phyloP scores from a whole-genome alignment of 805 yeast species.

The Alloascoidea hylecoeti region DNA sequence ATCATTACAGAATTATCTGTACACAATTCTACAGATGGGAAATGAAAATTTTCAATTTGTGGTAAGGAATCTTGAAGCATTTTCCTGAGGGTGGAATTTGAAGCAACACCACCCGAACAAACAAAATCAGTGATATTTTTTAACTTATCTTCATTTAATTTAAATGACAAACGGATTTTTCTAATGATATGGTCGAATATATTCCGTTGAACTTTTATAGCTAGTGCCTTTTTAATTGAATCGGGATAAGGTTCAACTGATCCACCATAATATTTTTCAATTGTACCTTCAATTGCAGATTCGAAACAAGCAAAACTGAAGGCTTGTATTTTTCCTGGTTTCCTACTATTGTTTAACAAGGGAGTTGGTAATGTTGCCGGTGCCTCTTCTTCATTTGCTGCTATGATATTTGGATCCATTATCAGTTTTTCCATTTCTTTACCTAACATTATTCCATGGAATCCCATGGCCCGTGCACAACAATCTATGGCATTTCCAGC shows the following conservation, averaged over 20 bases:
- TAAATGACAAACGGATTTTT: conserved; percentile 39
- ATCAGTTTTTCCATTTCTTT: conserved; percentile 51
- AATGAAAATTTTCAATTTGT: conserved; percentile 24
- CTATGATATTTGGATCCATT: neutral
- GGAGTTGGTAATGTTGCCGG: conserved; percentile 33
- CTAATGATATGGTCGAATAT: conserved; percentile 62
- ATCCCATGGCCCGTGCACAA: conserved; percentile 76
- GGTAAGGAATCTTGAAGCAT: conserved; percentile 17
- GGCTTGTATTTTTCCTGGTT: neutral
- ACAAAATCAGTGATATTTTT: conserved; percentile 39
- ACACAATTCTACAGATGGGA: conserved; percentile 62
- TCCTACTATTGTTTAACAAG: conserved; percentile 30
- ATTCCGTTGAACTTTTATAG: conserved; percentile 44
- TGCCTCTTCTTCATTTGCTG: conserved; percentile 14
- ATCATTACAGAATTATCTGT: conserved; percentile 97
- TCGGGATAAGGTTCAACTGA: neutral
- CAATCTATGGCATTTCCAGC: conserved; percentile 91
- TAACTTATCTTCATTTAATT: conserved; percentile 20
- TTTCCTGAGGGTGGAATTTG: conserved; percentile 43
- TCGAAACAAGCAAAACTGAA: neutral
- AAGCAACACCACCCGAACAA: conserved; percentile 91
- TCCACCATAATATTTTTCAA: too few species aligned
- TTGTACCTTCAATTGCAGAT: neutral
- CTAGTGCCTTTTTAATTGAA: conserved; percentile 25
- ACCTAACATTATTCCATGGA: conserved; percentile 70